Evolutionary conservation across 805 yeast species (phyloP).

Genomic region (Metschnikowia rubicola): DNA sequence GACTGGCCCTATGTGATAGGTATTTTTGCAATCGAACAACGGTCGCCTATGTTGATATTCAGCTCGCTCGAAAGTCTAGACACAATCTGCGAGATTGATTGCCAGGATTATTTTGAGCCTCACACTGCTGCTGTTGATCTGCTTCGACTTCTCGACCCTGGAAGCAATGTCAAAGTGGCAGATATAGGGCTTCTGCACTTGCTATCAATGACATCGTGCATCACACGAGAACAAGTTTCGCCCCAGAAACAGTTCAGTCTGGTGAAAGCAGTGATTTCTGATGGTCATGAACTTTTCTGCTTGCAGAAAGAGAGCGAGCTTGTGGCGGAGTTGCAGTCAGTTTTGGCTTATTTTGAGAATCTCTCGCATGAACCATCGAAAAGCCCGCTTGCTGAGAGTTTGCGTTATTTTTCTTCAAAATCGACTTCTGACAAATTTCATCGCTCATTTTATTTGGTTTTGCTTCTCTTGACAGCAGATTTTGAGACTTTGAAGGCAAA

Average conservation of each 20-base stretch:
- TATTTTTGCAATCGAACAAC: conserved; percentile 16
- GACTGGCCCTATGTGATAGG: conserved; percentile 39
- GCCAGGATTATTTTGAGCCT: not conserved
- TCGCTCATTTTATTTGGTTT: not conserved
- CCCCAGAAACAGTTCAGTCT: conserved; percentile 3
- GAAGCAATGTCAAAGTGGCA: conserved; percentile 1
- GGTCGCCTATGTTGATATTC: conserved; percentile 15
- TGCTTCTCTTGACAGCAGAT: conserved; percentile 7
- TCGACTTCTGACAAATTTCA: not conserved
- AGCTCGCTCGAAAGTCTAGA: conserved; percentile 15
- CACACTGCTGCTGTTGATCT: not conserved
- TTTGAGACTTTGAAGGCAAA: not conserved
- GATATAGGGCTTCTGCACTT: conserved; percentile 11
- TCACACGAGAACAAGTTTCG: not conserved
- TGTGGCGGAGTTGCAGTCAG: not conserved
- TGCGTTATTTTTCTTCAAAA: not conserved
- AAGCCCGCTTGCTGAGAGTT: not conserved
- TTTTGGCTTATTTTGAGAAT: not conserved
- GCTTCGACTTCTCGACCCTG: not conserved
- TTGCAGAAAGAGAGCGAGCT: conserved; percentile 3
- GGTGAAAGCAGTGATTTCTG: conserved; percentile 5
- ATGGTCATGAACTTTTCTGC: conserved; percentile 2
- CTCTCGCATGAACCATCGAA: too few species aligned
- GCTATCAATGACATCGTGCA: conserved; percentile 2
- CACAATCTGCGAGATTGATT: not conserved